Conservation (phyloP, 768 basidiomycete genomes). For the Amanita fuliginea region DNA sequence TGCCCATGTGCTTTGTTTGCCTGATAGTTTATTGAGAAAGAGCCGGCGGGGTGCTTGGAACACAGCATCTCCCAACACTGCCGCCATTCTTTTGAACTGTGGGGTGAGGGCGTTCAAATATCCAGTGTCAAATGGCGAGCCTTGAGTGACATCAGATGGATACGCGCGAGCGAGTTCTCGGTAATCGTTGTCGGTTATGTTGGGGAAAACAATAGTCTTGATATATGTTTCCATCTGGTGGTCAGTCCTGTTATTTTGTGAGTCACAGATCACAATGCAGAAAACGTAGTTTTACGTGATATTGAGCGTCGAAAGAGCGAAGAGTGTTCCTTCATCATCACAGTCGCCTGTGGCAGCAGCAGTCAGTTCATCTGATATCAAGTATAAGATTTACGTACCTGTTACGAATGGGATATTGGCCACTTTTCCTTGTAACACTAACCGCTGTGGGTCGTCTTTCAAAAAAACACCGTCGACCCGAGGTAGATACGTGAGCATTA, state of each 20-base stretch:
- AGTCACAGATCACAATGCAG: neutral
- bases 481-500: constrained; percentile 36
- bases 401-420: constrained; percentile 39
- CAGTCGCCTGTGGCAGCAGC: constrained; percentile 27
- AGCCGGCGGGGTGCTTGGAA: constrained; percentile 40
- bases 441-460: constrained; percentile 28
- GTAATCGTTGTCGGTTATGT: constrained; percentile 17
- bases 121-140: constrained; percentile 44
- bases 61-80: constrained; percentile 36
- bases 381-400: constrained; percentile 15
- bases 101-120: constrained; percentile 30
- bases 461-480: constrained; percentile 39
- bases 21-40: constrained; percentile 27
- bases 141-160: constrained; percentile 26
- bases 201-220: constrained; percentile 15
- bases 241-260: constrained; percentile 9
- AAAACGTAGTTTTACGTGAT: constrained; percentile 27
- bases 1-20: constrained; percentile 27
- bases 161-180: constrained; percentile 22
- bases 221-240: constrained; percentile 18
- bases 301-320: constrained; percentile 37
- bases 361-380: neutral
- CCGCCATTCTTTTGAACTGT: constrained; percentile 39
- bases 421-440: constrained; percentile 31
- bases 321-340: constrained; percentile 53